These are phyloP conservation scores for Stromatinia cepivora DNA, from an alignment of 2,329 filamentous ascomycete species.

Conservation along the genomic window DNA sequence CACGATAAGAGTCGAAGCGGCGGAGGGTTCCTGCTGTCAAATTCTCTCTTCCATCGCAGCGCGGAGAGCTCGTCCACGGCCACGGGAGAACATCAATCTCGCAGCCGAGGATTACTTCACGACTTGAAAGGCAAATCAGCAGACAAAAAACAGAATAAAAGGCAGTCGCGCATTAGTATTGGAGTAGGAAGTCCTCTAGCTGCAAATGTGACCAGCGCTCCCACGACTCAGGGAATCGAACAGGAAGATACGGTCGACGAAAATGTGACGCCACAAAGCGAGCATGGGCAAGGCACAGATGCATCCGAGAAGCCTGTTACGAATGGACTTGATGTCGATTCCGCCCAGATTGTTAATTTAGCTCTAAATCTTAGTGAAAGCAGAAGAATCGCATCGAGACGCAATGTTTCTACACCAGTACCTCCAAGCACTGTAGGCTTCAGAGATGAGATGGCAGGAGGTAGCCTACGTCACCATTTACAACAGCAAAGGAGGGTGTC, in stretches of 20 bases:
- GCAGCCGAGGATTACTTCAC: slow-evolving; percentile 29
- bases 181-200: slow-evolving; percentile 38
- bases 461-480: slow-evolving; percentile 66
- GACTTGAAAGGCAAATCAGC: slow-evolving; percentile 37
- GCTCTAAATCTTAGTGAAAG: slow-evolving; percentile 86
- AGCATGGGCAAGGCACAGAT: slow-evolving; percentile 13
- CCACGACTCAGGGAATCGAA: slow-evolving; percentile 13
- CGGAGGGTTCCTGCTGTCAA: slow-evolving; percentile 40
- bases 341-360: slow-evolving; percentile 89
- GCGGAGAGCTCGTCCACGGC: background rate
- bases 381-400: slow-evolving; percentile 62
- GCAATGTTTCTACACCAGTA: slow-evolving; percentile 52
- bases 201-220: slow-evolving; percentile 30
- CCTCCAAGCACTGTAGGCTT: slow-evolving; percentile 45
- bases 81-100: slow-evolving; percentile 24
- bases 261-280: slow-evolving; percentile 19
- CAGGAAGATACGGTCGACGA: slow-evolving; percentile 1
- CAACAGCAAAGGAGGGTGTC: slow-evolving; percentile 68
- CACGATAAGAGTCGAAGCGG: slow-evolving; percentile 35
- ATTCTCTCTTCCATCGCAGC: slow-evolving; percentile 22
- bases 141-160: slow-evolving; percentile 34
- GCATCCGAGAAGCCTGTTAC: slow-evolving; percentile 18
- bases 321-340: slow-evolving; percentile 64
- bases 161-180: slow-evolving; percentile 31
- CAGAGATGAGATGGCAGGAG: slow-evolving; percentile 51